Percentiles rank a stretch among this genome's conserved stretches.
Evolutionary conservation across 495 filamentous ascomycete species (phyloP).

Genomic region (Oidiodendron maius): DNA sequence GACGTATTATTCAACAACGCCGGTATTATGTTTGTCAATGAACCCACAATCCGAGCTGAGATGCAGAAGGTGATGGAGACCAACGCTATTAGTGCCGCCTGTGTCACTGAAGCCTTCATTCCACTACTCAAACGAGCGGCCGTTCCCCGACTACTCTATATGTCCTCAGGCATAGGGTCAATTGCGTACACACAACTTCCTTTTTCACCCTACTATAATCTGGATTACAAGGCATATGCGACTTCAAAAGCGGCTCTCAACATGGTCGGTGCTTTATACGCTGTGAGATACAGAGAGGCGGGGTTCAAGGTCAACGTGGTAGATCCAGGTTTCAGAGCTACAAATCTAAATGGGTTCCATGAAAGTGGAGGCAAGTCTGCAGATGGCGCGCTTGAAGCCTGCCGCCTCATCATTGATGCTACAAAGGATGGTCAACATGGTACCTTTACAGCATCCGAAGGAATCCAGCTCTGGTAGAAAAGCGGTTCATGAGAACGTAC

Average conservation of each 20-base stretch:
- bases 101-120: constrained; percentile 32
- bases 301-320: constrained; percentile 40
- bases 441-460: too few species aligned
- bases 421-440: too few species aligned
- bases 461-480: too few species aligned
- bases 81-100: constrained; percentile 31
- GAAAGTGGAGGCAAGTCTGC: too few species aligned
- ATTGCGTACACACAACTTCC: constrained; percentile 23
- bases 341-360: too few species aligned
- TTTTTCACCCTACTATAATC: neutral
- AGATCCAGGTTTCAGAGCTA: constrained; percentile 33
- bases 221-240: constrained; percentile 15
- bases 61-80: constrained; percentile 19
- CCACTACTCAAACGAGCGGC: constrained; percentile 30
- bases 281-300: constrained; percentile 29
- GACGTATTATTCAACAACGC: constrained; percentile 59
- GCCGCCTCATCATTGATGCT: too few species aligned
- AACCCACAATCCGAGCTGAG: neutral
- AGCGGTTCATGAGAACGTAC: too few species aligned
- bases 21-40: constrained; percentile 40
- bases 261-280: constrained; percentile 16
- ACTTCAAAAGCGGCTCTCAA: constrained; percentile 21
- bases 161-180: constrained; percentile 32
- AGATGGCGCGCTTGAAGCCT: too few species aligned
- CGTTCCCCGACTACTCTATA: constrained; percentile 32